Evolutionary conservation across 139 green algal genomes (phyloP).

Genomic region (Haematococcus sp.): DNA sequence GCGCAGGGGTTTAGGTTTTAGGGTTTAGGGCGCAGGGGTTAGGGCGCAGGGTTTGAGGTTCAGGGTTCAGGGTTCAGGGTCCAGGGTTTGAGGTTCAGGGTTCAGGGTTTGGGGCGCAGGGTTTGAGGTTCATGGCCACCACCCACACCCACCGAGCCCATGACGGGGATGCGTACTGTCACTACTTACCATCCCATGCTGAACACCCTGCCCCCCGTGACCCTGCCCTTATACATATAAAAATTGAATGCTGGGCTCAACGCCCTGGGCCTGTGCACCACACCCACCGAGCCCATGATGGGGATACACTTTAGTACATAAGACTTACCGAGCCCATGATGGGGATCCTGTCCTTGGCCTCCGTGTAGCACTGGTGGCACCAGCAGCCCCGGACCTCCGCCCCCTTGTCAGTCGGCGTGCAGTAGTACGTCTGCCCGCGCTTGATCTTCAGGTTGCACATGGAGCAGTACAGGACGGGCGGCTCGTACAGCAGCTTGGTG

Average conservation of each 20-base stretch:
- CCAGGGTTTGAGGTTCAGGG: too few species aligned
- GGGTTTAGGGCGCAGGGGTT: too few species aligned
- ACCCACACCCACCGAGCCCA: conserved; percentile 3
- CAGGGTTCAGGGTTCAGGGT: too few species aligned
- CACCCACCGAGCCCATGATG: background rate
- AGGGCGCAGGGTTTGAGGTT: too few species aligned
- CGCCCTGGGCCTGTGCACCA: too few species aligned
- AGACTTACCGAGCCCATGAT: background rate
- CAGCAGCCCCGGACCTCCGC: conserved; percentile 61
- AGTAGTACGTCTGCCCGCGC: conserved; percentile 78
- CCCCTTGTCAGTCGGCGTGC: conserved; percentile 30
- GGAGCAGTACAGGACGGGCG: conserved; percentile 91
- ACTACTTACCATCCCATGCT: background rate
- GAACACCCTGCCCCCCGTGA: conserved; percentile 43
- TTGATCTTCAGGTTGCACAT: conserved; percentile 90
- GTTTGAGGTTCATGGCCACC: too few species aligned
- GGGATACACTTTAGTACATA: too few species aligned
- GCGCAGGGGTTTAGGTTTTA: too few species aligned
- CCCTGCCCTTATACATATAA: too few species aligned
- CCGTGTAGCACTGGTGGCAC: conserved; percentile 82
- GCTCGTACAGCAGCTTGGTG: conserved; percentile 91
- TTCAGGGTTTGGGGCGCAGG: too few species aligned
- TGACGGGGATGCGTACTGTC: conserved; percentile 15
- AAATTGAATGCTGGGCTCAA: too few species aligned
- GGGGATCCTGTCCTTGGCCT: conserved; percentile 53